Conservation (phyloP, 2,329 filamentous ascomycete genomes). For the Diaporthe sp. region DNA sequence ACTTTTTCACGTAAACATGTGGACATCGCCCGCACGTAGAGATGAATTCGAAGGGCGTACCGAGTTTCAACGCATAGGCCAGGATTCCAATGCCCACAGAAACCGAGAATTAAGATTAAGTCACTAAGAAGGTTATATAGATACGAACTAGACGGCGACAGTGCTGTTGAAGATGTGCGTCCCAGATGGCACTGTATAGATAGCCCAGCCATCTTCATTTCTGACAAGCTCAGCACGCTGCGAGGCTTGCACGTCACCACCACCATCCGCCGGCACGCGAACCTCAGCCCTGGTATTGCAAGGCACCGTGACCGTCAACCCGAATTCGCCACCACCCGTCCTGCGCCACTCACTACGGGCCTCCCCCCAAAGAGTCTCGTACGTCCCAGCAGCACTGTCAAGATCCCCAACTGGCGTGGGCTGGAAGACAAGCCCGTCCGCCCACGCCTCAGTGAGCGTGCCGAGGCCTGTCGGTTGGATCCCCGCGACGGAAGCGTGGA, state of each 20-base stretch:
- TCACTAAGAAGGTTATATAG: background rate
- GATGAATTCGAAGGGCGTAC: no score
- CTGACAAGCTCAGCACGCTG: background rate
- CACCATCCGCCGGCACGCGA: background rate
- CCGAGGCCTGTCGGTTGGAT: background rate
- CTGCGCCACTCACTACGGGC: background rate
- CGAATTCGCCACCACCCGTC: background rate
- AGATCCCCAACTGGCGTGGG: background rate
- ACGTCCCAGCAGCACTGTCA: background rate
- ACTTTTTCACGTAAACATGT: no score
- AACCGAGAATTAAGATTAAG: background rate
- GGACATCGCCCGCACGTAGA: no score
- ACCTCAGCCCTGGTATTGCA: background rate
- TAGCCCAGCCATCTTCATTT: background rate
- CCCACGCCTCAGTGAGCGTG: background rate
- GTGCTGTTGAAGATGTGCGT: background rate
- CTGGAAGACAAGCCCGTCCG: background rate
- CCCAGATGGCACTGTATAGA: background rate
- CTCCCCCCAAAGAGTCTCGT: background rate
- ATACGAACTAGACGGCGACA: background rate
- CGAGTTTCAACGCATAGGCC: no score
- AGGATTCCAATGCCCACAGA: background rate
- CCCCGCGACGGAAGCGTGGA: constrained; percentile 27
- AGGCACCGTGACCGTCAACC: background rate
- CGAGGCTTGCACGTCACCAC: background rate